phyloP scores from a whole-genome alignment of 2,329 filamentous ascomycete species.

The Penicillium decumbens region DNA sequence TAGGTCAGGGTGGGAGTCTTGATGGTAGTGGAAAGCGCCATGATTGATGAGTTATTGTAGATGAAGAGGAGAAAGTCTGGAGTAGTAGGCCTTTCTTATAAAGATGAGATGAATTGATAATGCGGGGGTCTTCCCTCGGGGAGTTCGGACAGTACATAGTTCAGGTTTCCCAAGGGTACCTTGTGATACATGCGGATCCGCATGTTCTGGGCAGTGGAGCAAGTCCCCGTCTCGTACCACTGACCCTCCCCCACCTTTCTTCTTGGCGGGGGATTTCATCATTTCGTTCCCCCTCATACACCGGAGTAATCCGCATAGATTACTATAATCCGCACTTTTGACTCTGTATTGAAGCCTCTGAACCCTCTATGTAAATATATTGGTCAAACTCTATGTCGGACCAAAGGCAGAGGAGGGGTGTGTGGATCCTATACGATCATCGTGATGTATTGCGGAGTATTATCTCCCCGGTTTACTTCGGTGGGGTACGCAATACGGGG shows the following conservation, averaged over 20 bases:
- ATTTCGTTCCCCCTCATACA: background rate
- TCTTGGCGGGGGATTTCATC: background rate
- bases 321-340: background rate
- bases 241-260: background rate
- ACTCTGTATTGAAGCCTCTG: background rate
- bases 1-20: slow-evolving; percentile 39
- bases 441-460: slow-evolving; percentile 18
- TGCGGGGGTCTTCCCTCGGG: background rate
- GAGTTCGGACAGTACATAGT: too few relatives aligned
- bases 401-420: background rate
- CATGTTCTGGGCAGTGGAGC: background rate
- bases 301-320: too few relatives aligned
- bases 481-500: slow-evolving; percentile 1
- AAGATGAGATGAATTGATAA: background rate
- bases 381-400: background rate
- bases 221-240: background rate
- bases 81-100: background rate
- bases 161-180: background rate
- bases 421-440: slow-evolving; percentile 8
- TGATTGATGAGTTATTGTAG: slow-evolving; percentile 16
- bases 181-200: slow-evolving; percentile 1
- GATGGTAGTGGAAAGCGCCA: slow-evolving; percentile 40
- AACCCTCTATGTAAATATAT: background rate
- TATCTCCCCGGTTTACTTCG: slow-evolving; percentile 15
- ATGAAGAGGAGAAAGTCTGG: background rate